phyloP scores from a whole-genome alignment of 2,329 filamentous ascomycete species.

The Fusarium proliferatum region DNA sequence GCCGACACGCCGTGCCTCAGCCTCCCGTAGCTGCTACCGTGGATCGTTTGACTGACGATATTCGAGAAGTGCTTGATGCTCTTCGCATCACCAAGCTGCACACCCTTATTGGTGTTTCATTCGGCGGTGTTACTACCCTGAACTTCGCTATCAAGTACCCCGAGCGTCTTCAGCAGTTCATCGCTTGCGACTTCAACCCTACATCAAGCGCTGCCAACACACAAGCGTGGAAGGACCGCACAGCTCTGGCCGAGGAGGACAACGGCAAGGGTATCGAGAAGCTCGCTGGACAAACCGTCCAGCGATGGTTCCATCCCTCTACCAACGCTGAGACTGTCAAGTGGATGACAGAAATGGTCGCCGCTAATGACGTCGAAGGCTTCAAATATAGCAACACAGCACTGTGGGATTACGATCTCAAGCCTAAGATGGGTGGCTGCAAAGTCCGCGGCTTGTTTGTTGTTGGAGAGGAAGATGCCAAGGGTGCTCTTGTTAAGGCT shows the following conservation, averaged over 20 bases:
- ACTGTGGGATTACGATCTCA: slow-evolving; percentile 77
- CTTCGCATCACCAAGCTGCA: slow-evolving; percentile 75
- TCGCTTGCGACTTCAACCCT: slow-evolving; percentile 84
- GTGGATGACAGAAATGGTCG: slow-evolving; percentile 75
- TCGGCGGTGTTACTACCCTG: slow-evolving; percentile 83
- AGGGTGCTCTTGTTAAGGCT: slow-evolving; percentile 76
- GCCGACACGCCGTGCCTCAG: slow-evolving; percentile 65
- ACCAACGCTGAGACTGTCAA: slow-evolving; percentile 61
- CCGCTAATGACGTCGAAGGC: slow-evolving; percentile 74
- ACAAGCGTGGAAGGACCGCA: slow-evolving; percentile 82
- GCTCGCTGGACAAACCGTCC: slow-evolving; percentile 77
- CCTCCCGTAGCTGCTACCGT: slow-evolving; percentile 66
- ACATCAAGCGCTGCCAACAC: slow-evolving; percentile 79
- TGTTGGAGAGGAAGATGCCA: slow-evolving; percentile 78
- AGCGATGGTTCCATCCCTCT: slow-evolving; percentile 80
- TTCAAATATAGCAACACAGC: slow-evolving; percentile 76
- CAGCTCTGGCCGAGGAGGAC: slow-evolving; percentile 70
- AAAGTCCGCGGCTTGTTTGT: slow-evolving; percentile 73
- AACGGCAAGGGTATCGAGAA: slow-evolving; percentile 69
- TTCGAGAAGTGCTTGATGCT: slow-evolving; percentile 73
- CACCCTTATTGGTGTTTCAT: slow-evolving; percentile 78
- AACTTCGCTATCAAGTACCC: slow-evolving; percentile 77
- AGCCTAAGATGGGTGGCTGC: slow-evolving; percentile 63
- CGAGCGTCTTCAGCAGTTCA: slow-evolving; percentile 66
- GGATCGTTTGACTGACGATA: slow-evolving; percentile 74